Conservation (phyloP, 1,284 basidiomycete species). For the Mycena citricolor region DNA sequence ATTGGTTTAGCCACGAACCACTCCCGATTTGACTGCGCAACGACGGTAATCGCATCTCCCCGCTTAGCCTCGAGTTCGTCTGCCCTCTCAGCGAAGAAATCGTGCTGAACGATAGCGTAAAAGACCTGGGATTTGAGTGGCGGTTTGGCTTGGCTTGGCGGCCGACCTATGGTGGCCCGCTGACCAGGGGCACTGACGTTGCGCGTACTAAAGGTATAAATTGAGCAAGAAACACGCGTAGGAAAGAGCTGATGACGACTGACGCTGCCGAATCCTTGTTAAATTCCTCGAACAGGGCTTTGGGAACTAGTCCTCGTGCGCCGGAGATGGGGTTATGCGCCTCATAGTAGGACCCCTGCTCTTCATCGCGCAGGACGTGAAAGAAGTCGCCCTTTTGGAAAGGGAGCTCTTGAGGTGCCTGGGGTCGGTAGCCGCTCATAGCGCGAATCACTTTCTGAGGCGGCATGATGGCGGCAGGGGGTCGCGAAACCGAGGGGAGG, state of each 20-base stretch:
- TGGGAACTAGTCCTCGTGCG: conserved; percentile 89
- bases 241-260: conserved; percentile 33
- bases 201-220: conserved; percentile 32
- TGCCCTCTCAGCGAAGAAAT: conserved; percentile 91
- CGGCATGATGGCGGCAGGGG: conserved; percentile 70
- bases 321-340: conserved; percentile 91
- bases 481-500: conserved; percentile 64
- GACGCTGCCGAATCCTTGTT: conserved; percentile 67
- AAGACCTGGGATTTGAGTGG: conserved; percentile 58
- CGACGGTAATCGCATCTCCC: conserved; percentile 91
- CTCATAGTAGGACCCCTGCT: conserved; percentile 71
- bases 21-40: conserved; percentile 87
- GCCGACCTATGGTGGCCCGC: conserved; percentile 27
- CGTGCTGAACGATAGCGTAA: conserved; percentile 94
- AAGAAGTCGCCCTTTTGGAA: conserved; percentile 98
- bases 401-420: conserved; percentile 83
- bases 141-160: conserved; percentile 30
- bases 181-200: neutral
- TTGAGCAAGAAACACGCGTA: conserved; percentile 7
- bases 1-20: conserved; percentile 96
- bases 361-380: conserved; percentile 83
- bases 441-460: conserved; percentile 97
- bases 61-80: conserved; percentile 96
- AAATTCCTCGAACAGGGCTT: conserved; percentile 85
- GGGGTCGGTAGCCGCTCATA: conserved; percentile 65